Evolutionary conservation across 2,329 filamentous ascomycete genomes (phyloP).

Genomic region (Penicillium sp.): DNA sequence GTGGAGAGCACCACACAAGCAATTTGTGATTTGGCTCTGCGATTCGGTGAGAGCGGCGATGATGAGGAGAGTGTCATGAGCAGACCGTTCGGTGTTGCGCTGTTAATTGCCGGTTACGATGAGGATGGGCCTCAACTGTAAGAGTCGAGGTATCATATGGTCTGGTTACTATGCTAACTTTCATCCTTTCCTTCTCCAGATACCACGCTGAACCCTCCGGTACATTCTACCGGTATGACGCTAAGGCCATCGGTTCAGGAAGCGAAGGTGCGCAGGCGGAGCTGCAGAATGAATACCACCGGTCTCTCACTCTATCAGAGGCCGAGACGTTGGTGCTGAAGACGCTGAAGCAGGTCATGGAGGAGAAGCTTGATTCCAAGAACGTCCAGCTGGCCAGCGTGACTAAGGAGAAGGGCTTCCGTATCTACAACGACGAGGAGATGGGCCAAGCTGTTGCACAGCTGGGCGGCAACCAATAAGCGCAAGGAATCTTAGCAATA

Average conservation of each 20-base stretch:
- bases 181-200: slow-evolving; percentile 40
- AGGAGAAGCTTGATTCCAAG: slow-evolving; percentile 98
- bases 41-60: slow-evolving; percentile 96
- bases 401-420: slow-evolving; percentile 95
- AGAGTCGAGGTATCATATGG: slow-evolving; percentile 28
- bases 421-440: slow-evolving; percentile 97
- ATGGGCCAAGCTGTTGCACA: slow-evolving; percentile 92
- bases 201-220: slow-evolving; percentile 98
- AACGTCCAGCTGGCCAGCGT: slow-evolving; percentile 98
- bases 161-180: slow-evolving; percentile 2
- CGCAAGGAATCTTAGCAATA: slow-evolving; percentile 15
- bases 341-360: slow-evolving; percentile 99
- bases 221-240: slow-evolving; percentile 98
- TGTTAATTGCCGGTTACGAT: slow-evolving; percentile 95
- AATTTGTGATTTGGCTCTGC: slow-evolving; percentile 93
- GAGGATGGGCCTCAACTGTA: slow-evolving; percentile 92
- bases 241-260: slow-evolving; percentile 96
- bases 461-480: slow-evolving; percentile 48
- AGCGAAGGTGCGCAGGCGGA: slow-evolving; percentile 97
- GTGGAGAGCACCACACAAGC: slow-evolving; percentile 99
- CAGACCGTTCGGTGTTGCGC: slow-evolving; percentile 91
- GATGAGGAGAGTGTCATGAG: slow-evolving; percentile 99
- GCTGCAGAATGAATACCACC: slow-evolving; percentile 98
- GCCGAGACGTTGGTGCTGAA: slow-evolving; percentile 95
- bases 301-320: slow-evolving; percentile 88